Evolutionary conservation across 257 asterid genomes (phyloP).

Genomic region (Penstemon newberryi): DNA sequence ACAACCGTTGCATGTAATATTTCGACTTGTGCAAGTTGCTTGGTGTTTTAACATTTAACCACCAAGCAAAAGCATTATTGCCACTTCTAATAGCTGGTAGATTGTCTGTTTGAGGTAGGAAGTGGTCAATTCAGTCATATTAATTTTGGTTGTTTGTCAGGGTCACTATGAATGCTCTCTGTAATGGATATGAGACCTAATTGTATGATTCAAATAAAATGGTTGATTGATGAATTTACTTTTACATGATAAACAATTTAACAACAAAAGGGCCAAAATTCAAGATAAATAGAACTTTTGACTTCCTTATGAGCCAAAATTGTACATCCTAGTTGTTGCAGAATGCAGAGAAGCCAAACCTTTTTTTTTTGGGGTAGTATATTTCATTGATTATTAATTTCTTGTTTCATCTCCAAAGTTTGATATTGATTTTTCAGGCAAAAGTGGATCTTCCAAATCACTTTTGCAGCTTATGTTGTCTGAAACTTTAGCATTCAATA

Average conservation of each 20-base stretch:
- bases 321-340: not conserved
- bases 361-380: too few species aligned
- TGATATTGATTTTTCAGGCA: constrained; percentile 23
- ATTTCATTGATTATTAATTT: not conserved
- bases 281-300: not conserved
- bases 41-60: not conserved
- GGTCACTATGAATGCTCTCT: too few species aligned
- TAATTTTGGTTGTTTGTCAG: not conserved
- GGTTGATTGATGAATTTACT: not conserved
- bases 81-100: not conserved
- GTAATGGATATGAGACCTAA: too few species aligned
- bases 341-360: too few species aligned
- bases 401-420: not conserved
- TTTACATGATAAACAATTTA: not conserved
- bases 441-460: constrained; percentile 48
- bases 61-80: not conserved
- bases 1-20: not conserved
- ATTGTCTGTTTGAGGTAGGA: constrained; percentile 8
- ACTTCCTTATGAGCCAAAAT: constrained; percentile 5
- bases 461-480: constrained; percentile 28
- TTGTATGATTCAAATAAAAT: not conserved
- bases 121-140: not conserved
- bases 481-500: constrained; percentile 41
- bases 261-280: too few species aligned
- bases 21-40: not conserved